These are phyloP conservation scores for Taphrina sp. DNA, from an alignment of 1,139 yeast species.

Conservation along the genomic window DNA sequence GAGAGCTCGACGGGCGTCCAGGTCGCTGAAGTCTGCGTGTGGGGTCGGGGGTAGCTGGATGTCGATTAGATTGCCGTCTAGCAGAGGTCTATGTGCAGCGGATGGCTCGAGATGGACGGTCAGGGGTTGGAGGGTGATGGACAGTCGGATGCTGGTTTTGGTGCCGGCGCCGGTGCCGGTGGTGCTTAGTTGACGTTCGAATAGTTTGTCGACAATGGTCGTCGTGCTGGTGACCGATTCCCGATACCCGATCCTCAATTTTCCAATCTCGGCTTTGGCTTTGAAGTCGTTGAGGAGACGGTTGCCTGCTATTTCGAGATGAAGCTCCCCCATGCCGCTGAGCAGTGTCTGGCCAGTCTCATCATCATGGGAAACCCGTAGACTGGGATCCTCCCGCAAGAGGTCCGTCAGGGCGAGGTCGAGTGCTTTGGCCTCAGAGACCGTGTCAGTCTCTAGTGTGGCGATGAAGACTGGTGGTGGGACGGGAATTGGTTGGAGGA, in stretches of 20 bases:
- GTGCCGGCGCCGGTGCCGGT: too few species aligned
- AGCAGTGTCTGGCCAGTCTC: constrained; percentile 84
- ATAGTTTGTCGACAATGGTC: neutral
- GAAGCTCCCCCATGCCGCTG: constrained; percentile 96
- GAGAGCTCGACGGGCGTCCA: constrained; percentile 42
- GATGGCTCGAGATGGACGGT: neutral
- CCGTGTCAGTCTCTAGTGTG: constrained; percentile 75
- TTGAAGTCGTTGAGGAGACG: constrained; percentile 74
- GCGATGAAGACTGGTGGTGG: constrained; percentile 95
- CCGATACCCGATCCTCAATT: constrained; percentile 82
- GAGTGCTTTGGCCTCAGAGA: constrained; percentile 73
- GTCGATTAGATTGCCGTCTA: constrained; percentile 20
- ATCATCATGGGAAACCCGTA: constrained; percentile 66
- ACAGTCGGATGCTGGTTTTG: neutral
- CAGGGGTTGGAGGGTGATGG: neutral
- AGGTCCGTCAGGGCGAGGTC: constrained; percentile 63
- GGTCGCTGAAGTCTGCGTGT: constrained; percentile 2
- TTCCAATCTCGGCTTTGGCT: constrained; percentile 76
- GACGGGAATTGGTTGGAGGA: constrained; percentile 69
- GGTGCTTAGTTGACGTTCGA: constrained; percentile 11
- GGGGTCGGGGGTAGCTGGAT: constrained; percentile 4
- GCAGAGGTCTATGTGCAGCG: too few species aligned
- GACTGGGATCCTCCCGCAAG: constrained; percentile 79
- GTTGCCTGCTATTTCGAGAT: constrained; percentile 80
- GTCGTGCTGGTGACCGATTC: constrained; percentile 46